Evolutionary conservation across 371 early-diverging fungal genomes (phyloP), one percentile per base, ranked within the genome.

Genomic region (Rhizopus microsporus): DNA sequence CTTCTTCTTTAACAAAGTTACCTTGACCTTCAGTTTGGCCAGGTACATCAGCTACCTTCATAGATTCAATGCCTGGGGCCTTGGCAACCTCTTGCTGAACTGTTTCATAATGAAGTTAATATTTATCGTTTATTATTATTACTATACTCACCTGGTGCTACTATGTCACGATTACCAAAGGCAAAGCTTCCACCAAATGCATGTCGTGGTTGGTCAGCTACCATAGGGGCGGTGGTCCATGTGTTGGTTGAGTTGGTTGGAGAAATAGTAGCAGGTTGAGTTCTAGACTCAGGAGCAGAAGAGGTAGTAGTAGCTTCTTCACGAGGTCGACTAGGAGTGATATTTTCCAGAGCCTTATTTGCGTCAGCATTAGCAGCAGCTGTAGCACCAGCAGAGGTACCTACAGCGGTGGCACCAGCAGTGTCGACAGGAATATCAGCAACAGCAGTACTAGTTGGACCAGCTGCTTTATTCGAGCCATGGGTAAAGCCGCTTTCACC

Each of bases 321-420:
- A 37, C 38, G 10, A 4, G 7, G 38, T 13, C 13, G 38, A 10
- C 13, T 37, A 5, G 38, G 38, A 37, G 10, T 37, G 2, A 13
- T 37, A 13, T 37, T n/a, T n/a, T 10, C 6, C 6, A n/a, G 42
- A 42, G 23, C 2, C 23, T 23, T 23, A 2, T 23, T 23, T 42
- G 15, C 15, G 9, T 10, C 10, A 48, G 32, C 48, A 31, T 8
- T 32, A 48, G 13, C 30, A 31, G 32, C 48, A 31, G 48, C 48
- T 31, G 31, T 12, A 31, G 31, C 48, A 48, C 32, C 48, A 31
- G 32, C 48, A 48, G 48, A 30, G 32, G 7, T 4, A 48, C 48
- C 48, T 10, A 15, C 48, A 32, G 48, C 48, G 0, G 13, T 1
- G 23, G 23, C 23, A 23, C 23, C 48, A 9, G 30, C 31, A 31